Evolutionary conservation across 257 asterid genomes (phyloP).

Genomic region (Galeopsis tetrahit): DNA sequence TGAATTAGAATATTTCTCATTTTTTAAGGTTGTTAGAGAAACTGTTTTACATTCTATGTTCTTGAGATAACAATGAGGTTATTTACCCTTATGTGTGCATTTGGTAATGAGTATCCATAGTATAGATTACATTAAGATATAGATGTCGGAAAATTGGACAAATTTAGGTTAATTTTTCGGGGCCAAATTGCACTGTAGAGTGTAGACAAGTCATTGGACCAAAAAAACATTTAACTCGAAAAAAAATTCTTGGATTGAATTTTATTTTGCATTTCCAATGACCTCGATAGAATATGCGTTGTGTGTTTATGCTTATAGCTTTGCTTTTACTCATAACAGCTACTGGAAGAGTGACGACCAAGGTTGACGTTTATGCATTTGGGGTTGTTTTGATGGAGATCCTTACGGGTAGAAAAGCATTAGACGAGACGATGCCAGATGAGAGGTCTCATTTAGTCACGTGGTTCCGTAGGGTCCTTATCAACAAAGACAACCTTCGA

Average conservation of each 20-base stretch:
- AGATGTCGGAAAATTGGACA: too few species aligned
- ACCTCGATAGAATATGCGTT: too few species aligned
- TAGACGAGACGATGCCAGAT: slow-evolving; percentile 77
- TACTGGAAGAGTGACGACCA: slow-evolving; percentile 89
- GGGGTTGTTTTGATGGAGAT: slow-evolving; percentile 91
- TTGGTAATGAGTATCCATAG: not conserved
- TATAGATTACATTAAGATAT: too few species aligned
- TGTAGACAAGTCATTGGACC: too few species aligned
- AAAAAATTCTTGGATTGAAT: too few species aligned
- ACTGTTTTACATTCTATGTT: not conserved
- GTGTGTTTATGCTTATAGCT: not conserved
- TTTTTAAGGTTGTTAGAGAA: not conserved
- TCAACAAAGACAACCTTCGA: slow-evolving; percentile 67
- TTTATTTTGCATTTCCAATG: too few species aligned
- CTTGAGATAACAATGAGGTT: not conserved
- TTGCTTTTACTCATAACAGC: slow-evolving; percentile 48
- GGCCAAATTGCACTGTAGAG: too few species aligned
- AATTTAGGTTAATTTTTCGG: too few species aligned
- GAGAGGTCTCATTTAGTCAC: slow-evolving; percentile 84
- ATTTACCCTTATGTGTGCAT: not conserved
- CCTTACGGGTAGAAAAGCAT: slow-evolving; percentile 76
- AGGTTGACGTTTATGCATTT: slow-evolving; percentile 86
- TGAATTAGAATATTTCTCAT: not conserved
- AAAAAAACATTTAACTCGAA: too few species aligned
- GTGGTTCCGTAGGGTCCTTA: slow-evolving; percentile 84